These are phyloP conservation scores for Aspergillus coremiiformis DNA, from an alignment of 495 filamentous ascomycete species.

Conservation along the genomic window DNA sequence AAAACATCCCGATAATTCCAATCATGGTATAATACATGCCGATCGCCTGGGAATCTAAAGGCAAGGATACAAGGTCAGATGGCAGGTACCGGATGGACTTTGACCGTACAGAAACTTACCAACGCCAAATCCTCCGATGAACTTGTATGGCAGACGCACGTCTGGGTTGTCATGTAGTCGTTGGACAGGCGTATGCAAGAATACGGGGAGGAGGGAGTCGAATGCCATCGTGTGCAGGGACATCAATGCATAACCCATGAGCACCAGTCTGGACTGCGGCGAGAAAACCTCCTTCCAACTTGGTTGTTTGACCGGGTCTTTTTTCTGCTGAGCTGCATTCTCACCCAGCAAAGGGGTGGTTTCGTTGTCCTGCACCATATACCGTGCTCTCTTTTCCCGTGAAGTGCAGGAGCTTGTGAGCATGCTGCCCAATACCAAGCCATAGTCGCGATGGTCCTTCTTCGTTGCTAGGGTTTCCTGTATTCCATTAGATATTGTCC, in stretches of 20 bases:
- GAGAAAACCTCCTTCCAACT: constrained; percentile 63
- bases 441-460: constrained; percentile 58
- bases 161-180: constrained; percentile 48
- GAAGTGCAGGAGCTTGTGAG: constrained; percentile 27
- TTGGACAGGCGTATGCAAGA: constrained; percentile 64
- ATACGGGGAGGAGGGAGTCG: constrained; percentile 75
- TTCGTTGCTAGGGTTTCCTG: constrained; percentile 67
- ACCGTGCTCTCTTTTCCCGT: constrained; percentile 9
- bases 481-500: constrained; percentile 2
- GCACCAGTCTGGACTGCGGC: constrained; percentile 65
- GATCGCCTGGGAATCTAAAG: constrained; percentile 53
- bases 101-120: constrained; percentile 20
- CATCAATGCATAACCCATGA: constrained; percentile 66
- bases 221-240: constrained; percentile 71
- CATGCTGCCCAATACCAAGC: constrained; percentile 54
- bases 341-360: constrained; percentile 27
- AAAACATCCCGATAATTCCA: constrained; percentile 60
- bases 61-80: constrained; percentile 1
- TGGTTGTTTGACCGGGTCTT: constrained; percentile 27
- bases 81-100: not conserved
- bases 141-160: constrained; percentile 56
- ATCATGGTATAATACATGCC: constrained; percentile 72
- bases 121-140: constrained; percentile 61
- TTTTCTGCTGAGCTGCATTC: constrained; percentile 3
- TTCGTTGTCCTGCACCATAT: constrained; percentile 30